Percentiles rank a stretch among this genome's conserved stretches.
Evolutionary conservation across 176 grass and related monocot species (phyloP).

Genomic region (Otatea glauca): DNA sequence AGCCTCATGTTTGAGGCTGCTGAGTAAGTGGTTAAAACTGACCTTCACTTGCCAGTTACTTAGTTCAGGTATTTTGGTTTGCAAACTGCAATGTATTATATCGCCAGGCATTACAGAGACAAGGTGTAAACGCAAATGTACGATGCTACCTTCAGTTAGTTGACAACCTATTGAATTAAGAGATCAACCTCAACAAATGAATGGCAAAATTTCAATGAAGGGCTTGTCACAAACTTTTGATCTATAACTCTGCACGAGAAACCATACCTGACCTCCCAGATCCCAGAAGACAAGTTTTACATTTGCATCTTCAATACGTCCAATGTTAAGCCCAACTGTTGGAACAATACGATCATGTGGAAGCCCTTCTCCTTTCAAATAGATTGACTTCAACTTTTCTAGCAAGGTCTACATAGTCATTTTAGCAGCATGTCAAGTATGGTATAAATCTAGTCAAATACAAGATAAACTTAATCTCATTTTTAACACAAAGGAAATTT

Average conservation of each 20-base stretch:
- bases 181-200: neutral
- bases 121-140: slow-evolving; percentile 17
- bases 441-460: neutral
- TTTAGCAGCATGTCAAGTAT: slow-evolving; percentile 30
- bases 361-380: slow-evolving; percentile 73
- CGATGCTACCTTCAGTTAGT: slow-evolving; percentile 2
- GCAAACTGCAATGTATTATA: neutral
- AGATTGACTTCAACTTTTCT: slow-evolving; percentile 94
- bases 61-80: slow-evolving; percentile 16
- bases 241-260: slow-evolving; percentile 3
- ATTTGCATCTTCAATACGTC: slow-evolving; percentile 88
- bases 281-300: slow-evolving; percentile 98
- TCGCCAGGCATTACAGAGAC: neutral
- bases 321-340: slow-evolving; percentile 97
- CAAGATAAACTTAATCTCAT: neutral
- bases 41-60: neutral
- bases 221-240: neutral
- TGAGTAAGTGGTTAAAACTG: neutral
- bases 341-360: slow-evolving; percentile 90
- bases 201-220: slow-evolving; percentile 8
- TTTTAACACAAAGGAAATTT: neutral
- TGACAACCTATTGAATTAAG: neutral
- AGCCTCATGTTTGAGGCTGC: neutral
- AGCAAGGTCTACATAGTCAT: slow-evolving; percentile 72
- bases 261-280: slow-evolving; percentile 95